These are phyloP conservation scores for Medicago ruthenica DNA, from an alignment of 306 rosid genomes.

Conservation along the genomic window DNA sequence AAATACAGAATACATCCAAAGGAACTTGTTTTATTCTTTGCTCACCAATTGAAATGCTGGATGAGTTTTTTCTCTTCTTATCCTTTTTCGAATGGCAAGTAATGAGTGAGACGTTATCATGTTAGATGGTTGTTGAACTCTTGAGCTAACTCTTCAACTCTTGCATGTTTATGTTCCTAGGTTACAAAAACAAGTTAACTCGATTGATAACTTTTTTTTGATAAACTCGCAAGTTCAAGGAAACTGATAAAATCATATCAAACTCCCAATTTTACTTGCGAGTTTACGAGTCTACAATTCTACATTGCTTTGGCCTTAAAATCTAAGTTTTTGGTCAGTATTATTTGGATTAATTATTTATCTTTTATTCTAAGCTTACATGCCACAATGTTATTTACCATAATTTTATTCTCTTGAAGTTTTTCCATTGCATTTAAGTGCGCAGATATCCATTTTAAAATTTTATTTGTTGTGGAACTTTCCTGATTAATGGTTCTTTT, in stretches of 20 bases:
- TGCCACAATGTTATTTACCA: constrained; percentile 19
- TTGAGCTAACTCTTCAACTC: neutral
- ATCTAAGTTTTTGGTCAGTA: neutral
- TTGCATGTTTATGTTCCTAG: neutral
- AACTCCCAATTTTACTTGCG: neutral
- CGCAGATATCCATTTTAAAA: constrained; percentile 3
- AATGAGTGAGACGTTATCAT: neutral
- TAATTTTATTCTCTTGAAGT: constrained; percentile 29
- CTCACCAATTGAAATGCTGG: neutral
- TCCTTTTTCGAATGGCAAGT: neutral
- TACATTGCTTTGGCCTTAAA: neutral
- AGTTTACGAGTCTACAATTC: neutral
- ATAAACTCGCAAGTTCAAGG: neutral
- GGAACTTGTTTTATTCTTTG: constrained; percentile 2
- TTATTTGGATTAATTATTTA: neutral
- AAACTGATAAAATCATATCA: neutral
- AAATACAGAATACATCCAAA: neutral
- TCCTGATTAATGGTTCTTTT: constrained; percentile 39
- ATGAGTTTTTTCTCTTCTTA: neutral
- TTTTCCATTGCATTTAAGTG: constrained; percentile 20
- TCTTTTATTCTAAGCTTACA: constrained; percentile 12
- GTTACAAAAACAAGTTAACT: neutral
- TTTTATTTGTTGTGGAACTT: constrained; percentile 1
- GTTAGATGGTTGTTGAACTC: neutral
- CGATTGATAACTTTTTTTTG: neutral